Percentiles rank a stretch among this genome's conserved stretches.
Evolutionary conservation across 331 rosid genomes (phyloP).

Genomic region (Cydonia oblonga): DNA sequence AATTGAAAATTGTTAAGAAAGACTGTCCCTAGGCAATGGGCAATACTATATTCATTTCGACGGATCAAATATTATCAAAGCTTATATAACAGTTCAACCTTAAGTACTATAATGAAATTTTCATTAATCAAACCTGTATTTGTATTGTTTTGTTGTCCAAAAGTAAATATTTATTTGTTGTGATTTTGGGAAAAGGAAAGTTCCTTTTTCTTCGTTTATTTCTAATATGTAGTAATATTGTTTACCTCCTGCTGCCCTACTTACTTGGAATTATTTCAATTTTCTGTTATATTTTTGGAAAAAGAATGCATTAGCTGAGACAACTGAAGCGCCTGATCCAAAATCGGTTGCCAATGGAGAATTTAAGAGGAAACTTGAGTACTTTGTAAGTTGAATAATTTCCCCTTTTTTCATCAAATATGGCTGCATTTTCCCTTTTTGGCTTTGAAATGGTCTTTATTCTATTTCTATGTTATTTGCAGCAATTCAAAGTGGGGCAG

Average conservation of each 20-base stretch:
- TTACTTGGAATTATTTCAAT: background rate
- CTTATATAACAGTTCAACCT: background rate
- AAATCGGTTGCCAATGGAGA: constrained; percentile 26
- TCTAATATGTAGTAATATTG: background rate
- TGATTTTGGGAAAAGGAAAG: background rate
- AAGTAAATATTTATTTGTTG: background rate
- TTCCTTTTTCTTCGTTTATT: background rate
- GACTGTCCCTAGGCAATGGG: background rate
- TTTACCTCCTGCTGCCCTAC: background rate
- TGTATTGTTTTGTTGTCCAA: background rate
- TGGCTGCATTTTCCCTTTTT: background rate
- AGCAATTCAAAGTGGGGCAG: constrained; percentile 67
- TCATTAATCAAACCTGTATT: background rate
- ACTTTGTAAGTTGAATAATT: constrained; percentile 42
- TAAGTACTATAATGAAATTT: background rate
- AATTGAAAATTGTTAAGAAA: background rate
- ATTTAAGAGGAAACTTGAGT: constrained; percentile 53
- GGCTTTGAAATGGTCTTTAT: constrained; percentile 6
- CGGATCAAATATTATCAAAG: background rate
- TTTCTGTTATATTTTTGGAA: background rate
- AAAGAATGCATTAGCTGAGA: constrained; percentile 12
- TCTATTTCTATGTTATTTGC: constrained; percentile 11
- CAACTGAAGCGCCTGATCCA: constrained; percentile 12
- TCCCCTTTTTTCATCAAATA: background rate
- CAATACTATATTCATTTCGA: background rate